Evolutionary conservation across 768 basidiomycete genomes (phyloP).

Genomic region (Suillus paluster): DNA sequence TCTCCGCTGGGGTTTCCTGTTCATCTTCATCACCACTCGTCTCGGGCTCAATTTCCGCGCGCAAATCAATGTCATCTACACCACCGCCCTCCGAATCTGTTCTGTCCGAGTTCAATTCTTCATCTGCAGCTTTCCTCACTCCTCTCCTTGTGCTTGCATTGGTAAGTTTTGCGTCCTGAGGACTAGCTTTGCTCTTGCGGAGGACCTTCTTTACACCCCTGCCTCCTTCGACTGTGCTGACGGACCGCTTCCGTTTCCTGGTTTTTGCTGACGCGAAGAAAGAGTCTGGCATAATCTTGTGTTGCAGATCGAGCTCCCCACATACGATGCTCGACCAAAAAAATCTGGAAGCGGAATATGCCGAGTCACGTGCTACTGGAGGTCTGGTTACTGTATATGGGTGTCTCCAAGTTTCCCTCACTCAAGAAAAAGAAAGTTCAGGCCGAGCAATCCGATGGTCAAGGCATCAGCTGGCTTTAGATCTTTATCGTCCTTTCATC

Average conservation of each 20-base stretch:
- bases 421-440: conserved; percentile 1
- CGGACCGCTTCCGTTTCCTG: conserved; percentile 64
- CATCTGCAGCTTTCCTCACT: conserved; percentile 44
- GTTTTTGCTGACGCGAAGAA: conserved; percentile 72
- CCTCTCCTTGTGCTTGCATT: conserved; percentile 21
- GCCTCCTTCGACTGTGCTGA: conserved; percentile 31
- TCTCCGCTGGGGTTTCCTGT: conserved; percentile 91
- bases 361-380: conserved; percentile 18
- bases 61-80: conserved; percentile 79
- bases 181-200: conserved; percentile 13
- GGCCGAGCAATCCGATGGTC: conserved; percentile 7
- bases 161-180: conserved; percentile 27
- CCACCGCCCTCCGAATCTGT: conserved; percentile 55
- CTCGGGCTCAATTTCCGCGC: conserved; percentile 56
- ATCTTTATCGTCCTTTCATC: conserved; percentile 13
- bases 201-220: conserved; percentile 29
- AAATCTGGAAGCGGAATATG: conserved; percentile 22
- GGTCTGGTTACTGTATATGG: not conserved
- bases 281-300: conserved; percentile 69
- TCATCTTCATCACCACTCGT: conserved; percentile 84
- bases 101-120: conserved; percentile 70
- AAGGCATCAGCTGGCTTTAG: not conserved
- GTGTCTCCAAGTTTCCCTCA: not conserved
- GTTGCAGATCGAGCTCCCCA: conserved; percentile 1
- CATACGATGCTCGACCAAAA: conserved; percentile 17